Evolutionary conservation across 345 rosid species (phyloP), one percentile per base, ranked within the genome.

Genomic region (Pelargonium nanum): DNA sequence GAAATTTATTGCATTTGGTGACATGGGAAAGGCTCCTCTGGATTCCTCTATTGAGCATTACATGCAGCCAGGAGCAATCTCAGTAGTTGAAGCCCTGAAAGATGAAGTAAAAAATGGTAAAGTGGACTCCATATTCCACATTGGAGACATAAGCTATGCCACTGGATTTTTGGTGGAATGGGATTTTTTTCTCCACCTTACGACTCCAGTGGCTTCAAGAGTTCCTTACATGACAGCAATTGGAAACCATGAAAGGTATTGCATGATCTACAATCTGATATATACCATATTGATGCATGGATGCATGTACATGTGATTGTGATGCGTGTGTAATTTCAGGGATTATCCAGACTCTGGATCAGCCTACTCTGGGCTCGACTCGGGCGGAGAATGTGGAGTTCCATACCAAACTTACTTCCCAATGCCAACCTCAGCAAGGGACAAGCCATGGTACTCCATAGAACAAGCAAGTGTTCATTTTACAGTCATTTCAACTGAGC

Each of bases 121-220:
- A 7, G 69, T 80, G 57, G 87, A 83, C 53, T 74, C 87, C 53
- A 72, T 86, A 65, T 86, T 86, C 70, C 93, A 86, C 79, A 81
- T 81, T 54, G 93, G 93, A 59, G 93, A 83, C 66, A 83, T 86
- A 62, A 83, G 89, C 73, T 86, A 86, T 54, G 89, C 93, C 30
- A 86, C 93, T 0, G 93, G 93, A 5, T 83, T 83, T 57, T 65
- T 83, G 22, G 93, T 80, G 22, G 93, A 86, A 70, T 86, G 89
- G 93, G 89, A 86, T 50, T 86, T 53, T 67, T 86, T 83, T 64
- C 87, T 86, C 55, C 63, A 76, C 21, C 89, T 71, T 22, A 80
- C 81, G 26, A 68, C 7, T 48, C 89, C 87, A 5, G 9, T 81
- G 66, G 93, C 93, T 24, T 86, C 89, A 19, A 70, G 50, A 65